Evolutionary conservation across 2,329 filamentous ascomycete genomes (phyloP), one percentile per base, ranked within the genome.

Genomic region (Fusarium staphyleae): DNA sequence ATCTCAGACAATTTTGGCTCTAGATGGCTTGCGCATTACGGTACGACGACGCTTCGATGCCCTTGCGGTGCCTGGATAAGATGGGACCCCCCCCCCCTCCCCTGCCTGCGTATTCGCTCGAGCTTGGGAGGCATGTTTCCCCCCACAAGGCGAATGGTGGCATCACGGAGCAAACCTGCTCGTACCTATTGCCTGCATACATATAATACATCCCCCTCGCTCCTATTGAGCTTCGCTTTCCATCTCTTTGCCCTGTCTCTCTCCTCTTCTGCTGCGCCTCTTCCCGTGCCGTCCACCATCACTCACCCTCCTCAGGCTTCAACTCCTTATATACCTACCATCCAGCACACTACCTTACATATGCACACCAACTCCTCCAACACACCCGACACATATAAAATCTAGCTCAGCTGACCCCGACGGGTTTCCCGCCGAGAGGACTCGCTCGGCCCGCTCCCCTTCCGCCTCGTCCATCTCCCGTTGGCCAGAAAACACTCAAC

Each of bases 1-100:
- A 47, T 57, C 62, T 66, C 53, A 62, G 60, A 67, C 52, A 63
- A 51, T 52, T 41, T 33, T 36, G 28, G 36, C 40, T 34, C 15
- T 42, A 18, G 29, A 52, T 46, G 34, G 37, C 42, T 55, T 56
- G 42, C 33, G 42, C 41, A 49, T 43, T 48, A 47, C 44, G 30
- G 48, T 40, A 33, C 41, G 48, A 47, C 35, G 29, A 39, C 44
- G 15, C 15, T 22, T n/a, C 28, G 10, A 13, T 9, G 15, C 28
- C 37, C 24, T 15, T 56, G 56, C 32, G 44, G 55, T 56, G 51
- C 59, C 59, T 60, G 55, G 59, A 62, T 48, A 43, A 53, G 57
- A 53, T 62, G 44, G 42, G 44, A 44, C 34, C 39, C 57, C 19
- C 19, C 19, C 7, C 4, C 19, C 19, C 7, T 4, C 19, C 19